These are phyloP conservation scores for Leavenworthia alabamica DNA, from an alignment of 345 rosid species.

Conservation along the genomic window DNA sequence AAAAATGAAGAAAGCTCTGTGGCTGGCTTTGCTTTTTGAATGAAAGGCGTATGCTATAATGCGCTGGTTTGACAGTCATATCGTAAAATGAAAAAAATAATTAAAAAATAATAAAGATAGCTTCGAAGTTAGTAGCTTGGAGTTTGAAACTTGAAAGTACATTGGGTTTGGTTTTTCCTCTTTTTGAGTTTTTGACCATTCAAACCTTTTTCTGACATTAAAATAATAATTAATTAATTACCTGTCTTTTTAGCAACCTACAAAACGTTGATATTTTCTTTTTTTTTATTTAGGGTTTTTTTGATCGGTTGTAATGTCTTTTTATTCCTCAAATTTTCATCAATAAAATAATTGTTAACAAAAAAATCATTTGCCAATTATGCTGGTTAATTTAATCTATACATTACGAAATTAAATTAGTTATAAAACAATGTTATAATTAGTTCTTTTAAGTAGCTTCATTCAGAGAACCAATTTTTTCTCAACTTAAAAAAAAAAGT, in stretches of 20 bases:
- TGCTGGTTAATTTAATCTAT: not conserved
- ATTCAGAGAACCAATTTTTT: slow-evolving; percentile 7
- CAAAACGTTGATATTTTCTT: slow-evolving; percentile 1
- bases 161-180: slow-evolving; percentile 28
- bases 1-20: slow-evolving; percentile 9
- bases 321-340: too few species aligned
- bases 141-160: slow-evolving; percentile 37
- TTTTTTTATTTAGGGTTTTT: not conserved
- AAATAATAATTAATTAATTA: not conserved
- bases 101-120: not conserved
- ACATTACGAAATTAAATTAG: not conserved
- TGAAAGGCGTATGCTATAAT: slow-evolving; percentile 18
- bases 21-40: slow-evolving; percentile 26
- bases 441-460: not conserved
- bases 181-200: slow-evolving; percentile 32
- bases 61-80: slow-evolving; percentile 36
- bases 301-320: not conserved
- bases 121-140: slow-evolving; percentile 29
- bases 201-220: too few species aligned
- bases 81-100: not conserved
- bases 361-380: not conserved
- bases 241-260: not conserved
- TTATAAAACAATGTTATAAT: not conserved
- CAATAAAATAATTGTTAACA: too few species aligned
- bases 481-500: not conserved